Evolutionary conservation across 345 rosid species (phyloP), one percentile per base, ranked within the genome.

Genomic region (Camelina hispida): DNA sequence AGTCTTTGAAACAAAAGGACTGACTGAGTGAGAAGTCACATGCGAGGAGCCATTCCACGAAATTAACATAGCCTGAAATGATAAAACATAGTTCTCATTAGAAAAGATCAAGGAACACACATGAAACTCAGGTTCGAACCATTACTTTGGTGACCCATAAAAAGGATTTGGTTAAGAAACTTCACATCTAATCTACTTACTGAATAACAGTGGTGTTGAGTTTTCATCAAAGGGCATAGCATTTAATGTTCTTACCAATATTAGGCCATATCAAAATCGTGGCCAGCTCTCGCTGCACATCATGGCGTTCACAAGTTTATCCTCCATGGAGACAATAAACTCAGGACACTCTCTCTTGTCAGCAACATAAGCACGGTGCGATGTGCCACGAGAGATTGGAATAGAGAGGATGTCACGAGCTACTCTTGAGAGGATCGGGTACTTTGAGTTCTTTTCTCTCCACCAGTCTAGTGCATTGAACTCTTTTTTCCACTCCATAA

Each of bases 381-480:
- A 60, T 1, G 59, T 71, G 59, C 28, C 75, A 22, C 75, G 68
- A 0, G 92, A 84, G 17, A 88, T 72, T 4, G 93, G 96, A 4
- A 92, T 85, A 1, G 89, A 84, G 72, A 92, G 71, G 62, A 90
- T 73, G 79, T 92, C 96, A 40, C 86, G 82, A 47, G 96, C 97
- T 93, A 92, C 79, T 84, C 79, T 82, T 2, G 92, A 84, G 28
- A 92, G 92, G 25, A 75, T 77, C 6, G 96, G 97, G 28, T 87
- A 92, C 83, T 84, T 92, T 30, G 61, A 35, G 64, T 80, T 75
- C 84, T 88, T 87, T 43, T 77, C 72, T 77, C 78, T 92, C 97
- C 97, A 90, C 96, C 93, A 92, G 8, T 84, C 84, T 80, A 92
- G 53, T 28, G 88, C 82, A 48, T 88, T 89, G 35, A 88, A 86